Base-by-base conservation (phyloP, 1,139 yeast genomes). In the Blastobotrys malaysiensis region DNA sequence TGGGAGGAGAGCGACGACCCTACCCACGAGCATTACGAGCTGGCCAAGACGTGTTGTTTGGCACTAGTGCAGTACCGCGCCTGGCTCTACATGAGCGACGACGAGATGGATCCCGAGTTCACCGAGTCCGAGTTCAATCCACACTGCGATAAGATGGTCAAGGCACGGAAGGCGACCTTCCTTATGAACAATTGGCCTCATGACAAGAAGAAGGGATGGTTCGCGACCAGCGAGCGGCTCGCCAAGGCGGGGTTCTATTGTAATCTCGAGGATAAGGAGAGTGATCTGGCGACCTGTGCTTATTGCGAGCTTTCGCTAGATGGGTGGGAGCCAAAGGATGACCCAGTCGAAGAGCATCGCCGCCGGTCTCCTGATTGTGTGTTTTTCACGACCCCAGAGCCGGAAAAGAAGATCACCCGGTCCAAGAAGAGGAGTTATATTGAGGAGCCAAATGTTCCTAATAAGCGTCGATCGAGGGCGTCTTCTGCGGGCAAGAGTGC, bases 241-340 rank as follows among this genome's bases (percentile, higher is more conserved):
- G 88, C 89, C 1, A 77, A 76, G 39, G 76, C 81, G 24, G 97
- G 97, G 0, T 88, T 88, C 67, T 83, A 76, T 64, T 87, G 77
- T 67, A 75, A 81, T 13, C 95, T 96, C 73, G 66, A 78, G 78
- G 57, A 78, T 77, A 69, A 72, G 3, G 73, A 68, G 5, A 88
- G 84, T 59, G 95, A 87, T 65, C 71, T 81, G n/a, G 87, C 82
- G 0, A 75, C 78, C 11, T 88, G 96, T 63, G 75, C 84, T 58
- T 86, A 85, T 63, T 88, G 96, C 68, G 83, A 80, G 6, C 73
- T 83, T 18, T 75, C 83, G 1, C 72, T 88, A 19, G 88, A 84
- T 59, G 84, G 83, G 3, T 88, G 96, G 96, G 88, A 81, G 59
- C 68, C 71, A 0, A 74, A 74, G 2, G 96, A 88, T 68, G 82